Evolutionary conservation across 1,139 yeast genomes (phyloP), one percentile per base, ranked within the genome.

Genomic region (Diutina catenulata): DNA sequence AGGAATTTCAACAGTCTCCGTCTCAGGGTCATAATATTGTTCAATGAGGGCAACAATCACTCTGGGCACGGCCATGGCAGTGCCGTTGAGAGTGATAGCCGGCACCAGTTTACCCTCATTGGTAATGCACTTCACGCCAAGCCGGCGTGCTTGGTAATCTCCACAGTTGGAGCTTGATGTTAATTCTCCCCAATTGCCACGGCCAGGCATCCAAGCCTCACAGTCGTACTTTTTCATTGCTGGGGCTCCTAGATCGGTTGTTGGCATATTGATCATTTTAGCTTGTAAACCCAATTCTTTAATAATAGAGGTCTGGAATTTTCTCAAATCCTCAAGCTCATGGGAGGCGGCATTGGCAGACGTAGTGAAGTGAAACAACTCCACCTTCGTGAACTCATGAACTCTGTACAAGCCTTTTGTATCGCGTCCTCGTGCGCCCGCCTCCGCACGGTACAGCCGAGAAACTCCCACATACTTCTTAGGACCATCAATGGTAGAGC

Each of bases 131-230:
- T 73, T 74, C 9, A 93, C 80, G 33, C 81, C 78, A 48, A 91
- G 65, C 47, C 98, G 68, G 55, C 95, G 69, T 7, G 95, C 63
- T 57, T 93, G 99, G 55, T 75, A 93, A 48, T 88, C 97, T 3
- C 88, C 75, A 56, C 99, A 93, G 51, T 88, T 91, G 2, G 97
- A 87, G 2, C 93, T 68, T 32, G 95, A 84, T 1, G 95, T 79
- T 26, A 91, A 68, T 52, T 93, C 99, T 3, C 99, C 99, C 86
- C 94, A 93, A 2, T 61, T 59, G 2, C 86, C 86, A 49, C 96
- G 73, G 2, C 98, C 97, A 0, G 97, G 98, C 96, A 93, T 91
- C 91, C 95, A 86, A 0, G 93, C 95, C 56, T 93, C 99, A 40
- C 88, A 83, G 50, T 93, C 98, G 51, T 79, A 86, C 56, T 93